Evolutionary conservation across 2,329 filamentous ascomycete genomes (phyloP), one percentile per base, ranked within the genome.

Genomic region (Chrysosporium keratinophilum): DNA sequence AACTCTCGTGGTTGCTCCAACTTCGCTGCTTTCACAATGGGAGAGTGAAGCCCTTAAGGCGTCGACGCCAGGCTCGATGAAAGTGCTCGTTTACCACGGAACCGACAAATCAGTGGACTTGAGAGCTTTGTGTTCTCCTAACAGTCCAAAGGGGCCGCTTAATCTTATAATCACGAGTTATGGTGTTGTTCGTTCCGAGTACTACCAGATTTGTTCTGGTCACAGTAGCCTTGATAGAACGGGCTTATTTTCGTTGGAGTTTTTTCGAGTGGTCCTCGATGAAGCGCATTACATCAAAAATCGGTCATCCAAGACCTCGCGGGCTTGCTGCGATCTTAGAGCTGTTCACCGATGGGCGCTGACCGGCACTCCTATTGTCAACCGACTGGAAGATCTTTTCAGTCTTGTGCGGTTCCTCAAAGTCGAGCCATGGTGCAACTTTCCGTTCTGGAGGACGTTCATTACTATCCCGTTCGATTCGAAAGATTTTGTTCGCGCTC

Each of bases 381-480:
- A 98, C 67, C 84, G 88, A 42, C 77, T 98, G 0, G 91, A 97
- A 67, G 93, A 97, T 69, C 74, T 98, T 12, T 97, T 96, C 72
- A 95, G 88, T 64, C 73, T 98, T 37, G 88, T 97, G 11, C 83
- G 88, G 2, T 98, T 97, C 70, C 74, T 98, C 10, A 84, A 88
- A 54, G 93, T 98, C 3, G 91, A 97, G 66, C 93, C 93, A 0
- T 98, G 93, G 93, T 93, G 86, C 64, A 97, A 97, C 67, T 98
- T 98, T 68, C 95, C 90, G 0, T 98, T 95, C 71, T 98, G 93
- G 93, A 90, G 90, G 66, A 97, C 93, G 0, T 98, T 98, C 67
- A 97, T 98, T 64, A 98, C 93, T 0, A 84, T 95, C 1, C 93
- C 93, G 0, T 98, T 98, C 59, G 93, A 98, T 68, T 91, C 88